A percentile compares a stretch with the other conserved stretches of the same genome.
phyloP scores from a whole-genome alignment of 148 eudicot genomes.

The Fagopyrum esculentum region DNA sequence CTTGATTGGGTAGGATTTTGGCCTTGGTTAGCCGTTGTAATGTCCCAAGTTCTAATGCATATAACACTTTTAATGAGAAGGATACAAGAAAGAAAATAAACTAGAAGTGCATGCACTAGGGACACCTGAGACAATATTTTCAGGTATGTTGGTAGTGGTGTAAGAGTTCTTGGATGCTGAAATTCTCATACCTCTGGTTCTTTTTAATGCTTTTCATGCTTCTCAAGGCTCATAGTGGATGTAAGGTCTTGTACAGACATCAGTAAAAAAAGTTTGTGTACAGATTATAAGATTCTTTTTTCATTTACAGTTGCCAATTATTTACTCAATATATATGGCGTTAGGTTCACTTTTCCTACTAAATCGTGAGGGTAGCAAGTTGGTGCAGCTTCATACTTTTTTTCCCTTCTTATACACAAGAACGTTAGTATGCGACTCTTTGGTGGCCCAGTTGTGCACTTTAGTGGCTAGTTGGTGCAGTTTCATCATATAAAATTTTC shows the following conservation, averaged over 20 bases:
- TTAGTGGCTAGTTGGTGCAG: background rate
- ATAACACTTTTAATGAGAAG: background rate
- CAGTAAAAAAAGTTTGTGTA: background rate
- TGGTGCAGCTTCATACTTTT: background rate
- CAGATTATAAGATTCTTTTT: background rate
- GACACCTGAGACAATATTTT: background rate
- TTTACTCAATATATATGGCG: background rate
- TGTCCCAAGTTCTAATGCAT: background rate
- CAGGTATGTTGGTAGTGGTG: background rate
- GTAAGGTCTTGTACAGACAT: background rate
- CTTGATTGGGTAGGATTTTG: background rate
- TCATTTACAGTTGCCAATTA: background rate
- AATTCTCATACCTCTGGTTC: background rate
- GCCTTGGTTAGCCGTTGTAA: background rate
- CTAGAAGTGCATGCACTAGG: background rate
- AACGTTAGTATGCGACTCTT: background rate
- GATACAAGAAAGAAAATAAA: background rate
- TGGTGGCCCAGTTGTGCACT: background rate
- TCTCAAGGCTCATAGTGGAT: background rate
- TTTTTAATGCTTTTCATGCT: background rate
- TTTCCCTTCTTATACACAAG: background rate
- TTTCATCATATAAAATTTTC: too few relatives aligned
- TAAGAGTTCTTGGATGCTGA: background rate
- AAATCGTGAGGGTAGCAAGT: background rate
- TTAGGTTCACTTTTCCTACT: background rate